phyloP scores from a whole-genome alignment of 2,329 filamentous ascomycete genomes.

The Magnaporthiopsis rhizophila region DNA sequence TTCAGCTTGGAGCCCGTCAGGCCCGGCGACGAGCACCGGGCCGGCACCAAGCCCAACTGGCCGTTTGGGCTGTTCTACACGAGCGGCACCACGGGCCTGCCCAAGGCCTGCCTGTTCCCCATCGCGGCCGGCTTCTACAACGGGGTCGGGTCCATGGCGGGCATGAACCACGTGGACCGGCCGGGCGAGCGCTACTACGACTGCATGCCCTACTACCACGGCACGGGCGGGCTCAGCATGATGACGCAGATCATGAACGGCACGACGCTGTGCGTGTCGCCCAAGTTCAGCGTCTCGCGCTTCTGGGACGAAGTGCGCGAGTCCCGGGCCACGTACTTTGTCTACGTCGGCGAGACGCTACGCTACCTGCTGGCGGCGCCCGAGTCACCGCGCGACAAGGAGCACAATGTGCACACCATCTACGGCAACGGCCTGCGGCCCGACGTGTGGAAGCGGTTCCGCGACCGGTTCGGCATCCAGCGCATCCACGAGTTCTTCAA shows the following conservation, averaged over 20 bases:
- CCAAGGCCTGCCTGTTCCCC: constrained; percentile 61
- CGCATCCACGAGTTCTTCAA: constrained; percentile 70
- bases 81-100: constrained; percentile 64
- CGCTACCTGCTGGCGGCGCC: constrained; percentile 65
- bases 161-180: constrained; percentile 20
- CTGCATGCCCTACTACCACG: constrained; percentile 72
- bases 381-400: constrained; percentile 49
- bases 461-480: constrained; percentile 53
- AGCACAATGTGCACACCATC: constrained; percentile 51
- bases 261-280: constrained; percentile 52
- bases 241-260: constrained; percentile 45
- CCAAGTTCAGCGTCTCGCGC: constrained; percentile 57
- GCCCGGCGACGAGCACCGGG: constrained; percentile 47
- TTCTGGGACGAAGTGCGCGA: constrained; percentile 69
- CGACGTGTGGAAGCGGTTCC: constrained; percentile 60
- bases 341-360: constrained; percentile 72
- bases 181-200: constrained; percentile 59
- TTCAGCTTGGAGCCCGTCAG: constrained; percentile 35
- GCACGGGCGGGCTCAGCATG: constrained; percentile 57
- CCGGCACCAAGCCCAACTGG: constrained; percentile 39
- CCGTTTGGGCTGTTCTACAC: constrained; percentile 65
- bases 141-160: constrained; percentile 18
- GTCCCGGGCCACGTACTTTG: constrained; percentile 59
- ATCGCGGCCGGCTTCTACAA: constrained; percentile 30
- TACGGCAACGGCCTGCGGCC: constrained; percentile 61